These are phyloP conservation scores for Lasiodiplodia hormozganensis DNA, from an alignment of 2,329 filamentous ascomycete species.

Conservation along the genomic window DNA sequence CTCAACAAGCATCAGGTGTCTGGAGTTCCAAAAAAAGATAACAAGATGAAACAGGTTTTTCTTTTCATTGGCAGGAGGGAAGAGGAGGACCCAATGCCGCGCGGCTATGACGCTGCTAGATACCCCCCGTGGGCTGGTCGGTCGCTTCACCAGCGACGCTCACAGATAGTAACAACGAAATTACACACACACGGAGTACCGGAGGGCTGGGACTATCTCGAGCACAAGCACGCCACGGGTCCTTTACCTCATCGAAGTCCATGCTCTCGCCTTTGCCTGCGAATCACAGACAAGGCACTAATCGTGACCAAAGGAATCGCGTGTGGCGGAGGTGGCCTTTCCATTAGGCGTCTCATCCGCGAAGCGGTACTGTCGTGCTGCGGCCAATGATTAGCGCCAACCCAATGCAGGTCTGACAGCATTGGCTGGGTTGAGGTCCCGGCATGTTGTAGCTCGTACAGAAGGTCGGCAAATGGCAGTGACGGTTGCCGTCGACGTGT, in stretches of 20 bases:
- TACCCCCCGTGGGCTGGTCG: conserved; percentile 20
- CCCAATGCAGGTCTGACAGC: neutral
- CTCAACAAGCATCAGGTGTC: conserved; percentile 25
- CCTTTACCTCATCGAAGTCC: neutral
- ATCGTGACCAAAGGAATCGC: conserved; percentile 12
- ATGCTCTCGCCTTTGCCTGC: conserved; percentile 3
- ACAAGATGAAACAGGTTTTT: conserved; percentile 8
- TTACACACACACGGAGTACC: conserved; percentile 3
- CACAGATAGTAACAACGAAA: conserved; percentile 14
- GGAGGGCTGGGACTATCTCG: neutral
- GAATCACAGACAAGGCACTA: conserved; percentile 8
- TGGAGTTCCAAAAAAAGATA: conserved; percentile 20
- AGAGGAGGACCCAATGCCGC: conserved; percentile 8
- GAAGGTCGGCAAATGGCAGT: neutral
- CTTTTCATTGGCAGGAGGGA: conserved; percentile 11
- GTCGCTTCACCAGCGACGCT: conserved; percentile 20
- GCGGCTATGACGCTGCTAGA: conserved; percentile 22
- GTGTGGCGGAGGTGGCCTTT: neutral
- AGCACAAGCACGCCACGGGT: neutral
- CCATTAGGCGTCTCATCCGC: conserved; percentile 9
- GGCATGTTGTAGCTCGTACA: neutral
- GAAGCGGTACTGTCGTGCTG: neutral
- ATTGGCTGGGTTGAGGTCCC: neutral
- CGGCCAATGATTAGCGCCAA: neutral
- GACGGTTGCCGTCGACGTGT: neutral